Conservation (phyloP, 306 rosid species). For the Medicago truncatula region MtrunA17r5.0-ANR NC_053043.1:47882501-47883000, state of each 20-base stretch:
- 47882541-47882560: background rate
- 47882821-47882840: slow-evolving; percentile 3
- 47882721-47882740: background rate
- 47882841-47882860: slow-evolving; percentile 29
- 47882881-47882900: background rate
- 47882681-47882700: background rate
- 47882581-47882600: background rate
- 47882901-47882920: background rate
- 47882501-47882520: slow-evolving; percentile 83
- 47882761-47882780: slow-evolving; percentile 1
- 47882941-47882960: background rate
- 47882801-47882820: slow-evolving; percentile 4
- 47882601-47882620: slow-evolving; percentile 11
- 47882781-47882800: slow-evolving; percentile 10
- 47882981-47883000: background rate
- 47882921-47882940: slow-evolving; percentile 30
- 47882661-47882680: slow-evolving; percentile 4
- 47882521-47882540: slow-evolving; percentile 26
- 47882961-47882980: background rate
- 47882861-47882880: slow-evolving; percentile 9
- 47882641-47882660: background rate
- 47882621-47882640: background rate
- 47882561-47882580: slow-evolving; percentile 31
- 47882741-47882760: slow-evolving; percentile 4
- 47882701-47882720: slow-evolving; percentile 29